These are phyloP conservation scores for Aspergillus ustus DNA, from an alignment of 2,329 filamentous ascomycete species.

Conservation along the genomic window DNA sequence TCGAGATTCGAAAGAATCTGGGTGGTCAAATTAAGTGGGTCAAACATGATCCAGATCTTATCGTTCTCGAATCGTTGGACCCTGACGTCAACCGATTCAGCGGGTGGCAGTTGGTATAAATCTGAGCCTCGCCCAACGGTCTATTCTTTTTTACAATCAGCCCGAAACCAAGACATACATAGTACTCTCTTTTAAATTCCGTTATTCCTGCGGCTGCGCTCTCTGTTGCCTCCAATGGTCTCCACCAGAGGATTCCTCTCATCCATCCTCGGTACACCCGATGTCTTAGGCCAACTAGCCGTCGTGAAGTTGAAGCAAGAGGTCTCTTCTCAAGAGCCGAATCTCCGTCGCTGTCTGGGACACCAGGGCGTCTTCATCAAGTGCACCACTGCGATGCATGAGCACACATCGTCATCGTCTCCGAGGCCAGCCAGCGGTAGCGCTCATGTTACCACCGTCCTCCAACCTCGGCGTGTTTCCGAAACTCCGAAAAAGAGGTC, in stretches of 20 bases:
- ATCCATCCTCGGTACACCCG: slow-evolving; percentile 6
- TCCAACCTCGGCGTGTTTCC: neutral
- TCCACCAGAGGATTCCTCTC: slow-evolving; percentile 13
- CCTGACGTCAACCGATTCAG: neutral
- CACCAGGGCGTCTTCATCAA: slow-evolving; percentile 15
- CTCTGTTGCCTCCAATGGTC: neutral
- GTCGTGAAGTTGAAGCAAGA: slow-evolving; percentile 24
- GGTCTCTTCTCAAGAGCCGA: neutral
- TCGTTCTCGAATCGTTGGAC: neutral
- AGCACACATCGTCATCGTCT: slow-evolving; percentile 12
- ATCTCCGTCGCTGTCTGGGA: neutral
- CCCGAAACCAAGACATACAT: neutral
- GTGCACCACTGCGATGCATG: slow-evolving; percentile 20
- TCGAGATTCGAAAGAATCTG: neutral
- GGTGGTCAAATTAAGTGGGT: neutral
- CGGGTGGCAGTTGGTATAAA: neutral
- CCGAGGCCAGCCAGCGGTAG: neutral
- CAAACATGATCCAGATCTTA: neutral
- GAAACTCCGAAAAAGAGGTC: neutral
- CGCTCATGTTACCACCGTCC: neutral
- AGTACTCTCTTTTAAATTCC: neutral
- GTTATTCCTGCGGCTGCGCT: neutral
- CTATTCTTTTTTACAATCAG: neutral
- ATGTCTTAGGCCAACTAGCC: slow-evolving; percentile 17
- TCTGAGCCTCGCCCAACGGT: neutral